Conservation (phyloP, 2,329 filamentous ascomycete species). For the Erysiphe neolycopersici region DNA sequence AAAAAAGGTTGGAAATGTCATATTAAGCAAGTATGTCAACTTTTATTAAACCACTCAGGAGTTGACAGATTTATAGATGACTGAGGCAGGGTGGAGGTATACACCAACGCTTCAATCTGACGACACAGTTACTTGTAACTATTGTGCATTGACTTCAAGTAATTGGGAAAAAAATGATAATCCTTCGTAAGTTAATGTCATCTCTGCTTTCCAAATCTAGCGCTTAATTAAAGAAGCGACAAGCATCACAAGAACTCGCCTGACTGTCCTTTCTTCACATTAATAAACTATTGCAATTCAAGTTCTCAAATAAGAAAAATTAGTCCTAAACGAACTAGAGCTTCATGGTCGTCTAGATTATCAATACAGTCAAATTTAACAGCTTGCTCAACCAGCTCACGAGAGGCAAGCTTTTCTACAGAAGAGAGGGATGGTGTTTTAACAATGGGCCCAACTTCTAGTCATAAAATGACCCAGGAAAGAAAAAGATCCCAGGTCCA, state of each 20-base stretch:
- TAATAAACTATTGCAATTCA: constrained; percentile 29
- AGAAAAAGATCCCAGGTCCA: constrained; percentile 28
- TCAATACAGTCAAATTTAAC: constrained; percentile 31
- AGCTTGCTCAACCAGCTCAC: constrained; percentile 21
- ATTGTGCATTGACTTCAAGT: constrained; percentile 72
- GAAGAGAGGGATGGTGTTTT: constrained; percentile 31
- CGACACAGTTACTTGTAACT: constrained; percentile 75
- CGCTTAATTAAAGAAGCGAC: constrained; percentile 25
- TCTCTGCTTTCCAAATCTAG: not conserved
- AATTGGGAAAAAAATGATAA: constrained; percentile 89
- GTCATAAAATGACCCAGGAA: constrained; percentile 22
- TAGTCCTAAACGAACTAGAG: constrained; percentile 24
- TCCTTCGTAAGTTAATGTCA: constrained; percentile 34
- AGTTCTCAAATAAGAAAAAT: constrained; percentile 24
- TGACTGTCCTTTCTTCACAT: constrained; percentile 56
- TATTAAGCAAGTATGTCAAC: constrained; percentile 42
- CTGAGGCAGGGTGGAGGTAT: constrained; percentile 82
- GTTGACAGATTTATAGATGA: constrained; percentile 33
- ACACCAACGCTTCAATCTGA: constrained; percentile 61
- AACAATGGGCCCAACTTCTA: constrained; percentile 30
- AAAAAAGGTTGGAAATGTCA: constrained; percentile 82
- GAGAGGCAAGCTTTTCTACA: constrained; percentile 16
- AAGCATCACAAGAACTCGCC: constrained; percentile 64
- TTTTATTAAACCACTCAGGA: constrained; percentile 2
- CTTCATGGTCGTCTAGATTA: constrained; percentile 43